Base-by-base conservation (phyloP, 257 asterid genomes). In the Solanum stenotomum region DNA sequence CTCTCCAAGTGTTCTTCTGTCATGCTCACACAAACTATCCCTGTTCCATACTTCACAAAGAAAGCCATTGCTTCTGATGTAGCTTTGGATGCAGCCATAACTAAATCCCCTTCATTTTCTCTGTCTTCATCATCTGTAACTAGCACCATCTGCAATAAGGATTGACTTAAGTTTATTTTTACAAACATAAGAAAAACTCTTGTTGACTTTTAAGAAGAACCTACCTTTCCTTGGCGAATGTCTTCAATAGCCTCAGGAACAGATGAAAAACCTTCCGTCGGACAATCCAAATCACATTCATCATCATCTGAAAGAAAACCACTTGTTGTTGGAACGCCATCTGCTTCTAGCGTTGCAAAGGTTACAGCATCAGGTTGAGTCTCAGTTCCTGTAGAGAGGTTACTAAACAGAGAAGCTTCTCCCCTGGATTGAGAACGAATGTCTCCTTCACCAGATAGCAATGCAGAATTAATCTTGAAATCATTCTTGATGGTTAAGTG, bases 21-120 rank as follows among this genome's bases (percentile, higher is more conserved):
- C 99, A 97, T 97, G 94, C 99, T 97, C 87, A 97, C 99, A 87
- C 99, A 97, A 76, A 97, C 99, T 67, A 97, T 97, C 78, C 99
- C 99, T 83, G 99, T 97, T 86, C 99, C 98, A 82, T 97, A 96
- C 92, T 93, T 97, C 91, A 97, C 99, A 89, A 97, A 91, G 92
- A 97, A 97, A 82, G 99, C 99, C 99, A 96, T 95, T 29, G 98
- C 98, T 91, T 95, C 99, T 5, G 98, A 93, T 23, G 99, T 96
- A 82, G 95, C 99, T 92, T 94, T 96, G 15, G 98, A 93, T 46
- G 98, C 99, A 84, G 99, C 99, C 98, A 97, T 96, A 87, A 97
- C 93, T 29, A 97, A 88, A 91, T 96, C 99, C 85, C 99, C 99
- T 95, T 97, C 99, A 83, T 97, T 97, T 91, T 97, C 99, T 90